These are phyloP conservation scores for Tuber calosporum DNA, from an alignment of 495 filamentous ascomycete genomes.

Conservation along the genomic window DNA sequence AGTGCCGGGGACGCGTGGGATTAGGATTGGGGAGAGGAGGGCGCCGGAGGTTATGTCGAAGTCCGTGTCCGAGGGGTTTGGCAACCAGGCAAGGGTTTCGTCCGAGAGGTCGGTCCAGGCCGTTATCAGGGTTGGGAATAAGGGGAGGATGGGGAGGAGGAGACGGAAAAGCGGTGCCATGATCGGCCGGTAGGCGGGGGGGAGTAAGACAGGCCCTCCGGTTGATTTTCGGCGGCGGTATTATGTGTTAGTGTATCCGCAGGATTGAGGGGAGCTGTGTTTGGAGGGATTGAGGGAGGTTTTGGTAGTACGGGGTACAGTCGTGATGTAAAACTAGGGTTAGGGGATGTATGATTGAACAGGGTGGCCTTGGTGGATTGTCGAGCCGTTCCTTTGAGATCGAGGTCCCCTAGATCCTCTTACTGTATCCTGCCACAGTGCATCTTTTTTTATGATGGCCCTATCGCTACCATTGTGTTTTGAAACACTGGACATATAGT, in stretches of 20 bases:
- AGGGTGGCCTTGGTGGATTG: conserved; percentile 1
- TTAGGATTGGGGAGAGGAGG: conserved; percentile 83
- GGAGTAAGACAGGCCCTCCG: neutral
- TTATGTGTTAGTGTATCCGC: neutral
- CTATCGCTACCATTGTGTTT: neutral
- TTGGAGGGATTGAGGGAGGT: neutral
- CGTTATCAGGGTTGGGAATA: conserved; percentile 43
- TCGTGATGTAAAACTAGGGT: neutral
- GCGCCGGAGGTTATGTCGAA: conserved; percentile 67
- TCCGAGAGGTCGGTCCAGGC: conserved; percentile 73
- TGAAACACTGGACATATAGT: neutral
- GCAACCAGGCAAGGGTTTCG: conserved; percentile 58
- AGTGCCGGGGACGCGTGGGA: conserved; percentile 81
- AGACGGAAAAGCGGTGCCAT: neutral
- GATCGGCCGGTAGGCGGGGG: neutral
- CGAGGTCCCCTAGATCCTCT: neutral
- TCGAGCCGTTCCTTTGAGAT: neutral
- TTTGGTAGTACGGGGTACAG: too few species aligned
- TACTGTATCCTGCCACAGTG: neutral
- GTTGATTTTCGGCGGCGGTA: neutral
- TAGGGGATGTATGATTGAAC: neutral
- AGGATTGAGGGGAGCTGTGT: neutral
- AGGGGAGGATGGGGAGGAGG: conserved; percentile 37
- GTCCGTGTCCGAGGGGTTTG: conserved; percentile 58
- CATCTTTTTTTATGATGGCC: neutral